phyloP scores from a whole-genome alignment of 1,139 yeast species.

The Kodamaea anthophila region DNA sequence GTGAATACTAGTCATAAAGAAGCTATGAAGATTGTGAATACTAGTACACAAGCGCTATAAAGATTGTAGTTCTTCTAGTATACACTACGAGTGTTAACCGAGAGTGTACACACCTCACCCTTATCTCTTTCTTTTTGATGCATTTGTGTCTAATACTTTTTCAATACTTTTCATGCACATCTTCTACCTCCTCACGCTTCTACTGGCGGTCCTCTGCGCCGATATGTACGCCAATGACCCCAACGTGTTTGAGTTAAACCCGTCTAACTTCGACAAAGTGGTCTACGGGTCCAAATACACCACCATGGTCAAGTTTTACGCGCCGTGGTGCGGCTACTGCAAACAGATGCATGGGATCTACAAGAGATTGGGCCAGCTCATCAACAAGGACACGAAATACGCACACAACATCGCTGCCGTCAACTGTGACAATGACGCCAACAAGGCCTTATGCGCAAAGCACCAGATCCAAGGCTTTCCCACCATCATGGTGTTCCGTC shows the following conservation, averaged over 20 bases:
- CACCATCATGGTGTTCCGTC: conserved; percentile 72
- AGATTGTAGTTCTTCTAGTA: too few species aligned
- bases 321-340: conserved; percentile 96
- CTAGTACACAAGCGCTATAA: too few species aligned
- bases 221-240: conserved; percentile 36
- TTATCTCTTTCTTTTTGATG: too few species aligned
- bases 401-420: conserved; percentile 75
- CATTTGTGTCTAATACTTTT: background rate
- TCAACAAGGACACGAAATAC: conserved; percentile 45
- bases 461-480: conserved; percentile 74
- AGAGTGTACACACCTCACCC: too few species aligned
- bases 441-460: conserved; percentile 64
- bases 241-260: conserved; percentile 51
- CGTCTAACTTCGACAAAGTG: conserved; percentile 56
- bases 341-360: conserved; percentile 51
- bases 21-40: too few species aligned
- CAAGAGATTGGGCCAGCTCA: conserved; percentile 55
- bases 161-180: conserved; percentile 5
- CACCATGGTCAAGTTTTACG: conserved; percentile 84
- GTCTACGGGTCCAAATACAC: conserved; percentile 69
- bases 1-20: too few species aligned
- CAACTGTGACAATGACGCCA: conserved; percentile 69
- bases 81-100: too few species aligned
- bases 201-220: conserved; percentile 10
- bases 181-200: too few species aligned